Evolutionary conservation across 495 filamentous ascomycete genomes (phyloP), one percentile per base, ranked within the genome.

Genomic region (Podospora conica): DNA sequence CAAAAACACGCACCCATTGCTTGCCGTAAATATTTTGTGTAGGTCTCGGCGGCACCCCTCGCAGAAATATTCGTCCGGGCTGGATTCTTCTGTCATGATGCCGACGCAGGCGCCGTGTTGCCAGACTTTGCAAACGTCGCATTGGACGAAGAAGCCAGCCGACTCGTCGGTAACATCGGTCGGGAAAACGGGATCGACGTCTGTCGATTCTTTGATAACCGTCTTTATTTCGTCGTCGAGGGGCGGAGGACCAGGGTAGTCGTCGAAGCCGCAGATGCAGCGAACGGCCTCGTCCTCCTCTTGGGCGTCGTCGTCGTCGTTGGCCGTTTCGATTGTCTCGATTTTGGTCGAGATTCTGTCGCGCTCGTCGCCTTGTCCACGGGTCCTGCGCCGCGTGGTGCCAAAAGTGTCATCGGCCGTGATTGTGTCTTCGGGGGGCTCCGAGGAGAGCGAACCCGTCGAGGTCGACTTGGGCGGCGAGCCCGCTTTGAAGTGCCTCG

Each of bases 101-200:
- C 95, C 95, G 60, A 99, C 96, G 78, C 95, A 99, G 64, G 92
- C 93, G 73, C 95, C 96, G 72, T 99, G 95, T 73, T 99, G 95
- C 95, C 95, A 99, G 63, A 97, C 95, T 75, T 97, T 96, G 79
- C 95, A 99, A 58, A 86, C 81, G 77, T 99, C 95, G 85, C 95
- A 99, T 80, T 98, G 95, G 66, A 99, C 93, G 76, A 96, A 99
- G 76, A 98, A 89, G 18, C 94, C 93, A 48, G 95, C 94, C 58
- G 91, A 82, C 57, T 97, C 94, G 71, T 98, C 93, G 27, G 88
- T 85, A 58, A 91, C 78, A 60, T 88, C 81, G 71, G 93, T 90
- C 61, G 86, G 80, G 67, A 88, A 85, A 66, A 87, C 80, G 22
- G 79, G 77, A 62, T 85, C 77, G 27, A 84, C 79, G 65, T 85